Evolutionary conservation across 495 filamentous ascomycete species (phyloP).

Genomic region (Tuber borchii): DNA sequence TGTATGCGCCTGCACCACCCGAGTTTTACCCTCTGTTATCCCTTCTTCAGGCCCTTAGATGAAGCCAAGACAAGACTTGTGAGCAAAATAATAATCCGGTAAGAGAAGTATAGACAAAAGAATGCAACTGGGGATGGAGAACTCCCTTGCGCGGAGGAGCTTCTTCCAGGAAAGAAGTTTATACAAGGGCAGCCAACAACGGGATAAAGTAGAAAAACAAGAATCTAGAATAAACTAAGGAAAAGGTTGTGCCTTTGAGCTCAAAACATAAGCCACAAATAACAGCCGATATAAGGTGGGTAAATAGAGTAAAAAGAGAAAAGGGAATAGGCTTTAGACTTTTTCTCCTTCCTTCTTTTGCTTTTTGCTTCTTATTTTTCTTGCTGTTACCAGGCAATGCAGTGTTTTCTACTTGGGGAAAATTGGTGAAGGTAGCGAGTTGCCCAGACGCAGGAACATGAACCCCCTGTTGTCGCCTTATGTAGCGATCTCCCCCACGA

Average conservation of each 20-base stretch:
- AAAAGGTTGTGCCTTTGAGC: neutral
- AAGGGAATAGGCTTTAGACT: neutral
- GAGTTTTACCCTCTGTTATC: neutral
- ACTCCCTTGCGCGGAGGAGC: neutral
- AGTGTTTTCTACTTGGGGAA: neutral
- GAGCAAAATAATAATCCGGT: neutral
- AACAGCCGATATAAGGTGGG: neutral
- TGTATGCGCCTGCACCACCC: neutral
- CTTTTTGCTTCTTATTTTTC: neutral
- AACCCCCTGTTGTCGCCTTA: neutral
- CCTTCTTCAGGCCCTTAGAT: neutral
- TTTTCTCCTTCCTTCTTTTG: neutral
- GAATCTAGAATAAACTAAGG: neutral
- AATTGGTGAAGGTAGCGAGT: neutral
- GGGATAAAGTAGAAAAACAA: neutral
- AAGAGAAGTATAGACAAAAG: neutral
- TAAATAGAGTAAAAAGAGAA: neutral
- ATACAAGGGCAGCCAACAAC: neutral
- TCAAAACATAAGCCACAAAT: neutral
- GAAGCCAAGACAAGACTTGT: neutral
- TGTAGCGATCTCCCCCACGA: neutral
- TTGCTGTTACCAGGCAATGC: neutral
- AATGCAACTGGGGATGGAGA: neutral
- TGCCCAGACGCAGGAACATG: neutral
- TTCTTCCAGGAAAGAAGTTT: neutral